Base-by-base conservation (phyloP, 352 stramenopile species). In the Globisporangium lucens region DNA sequence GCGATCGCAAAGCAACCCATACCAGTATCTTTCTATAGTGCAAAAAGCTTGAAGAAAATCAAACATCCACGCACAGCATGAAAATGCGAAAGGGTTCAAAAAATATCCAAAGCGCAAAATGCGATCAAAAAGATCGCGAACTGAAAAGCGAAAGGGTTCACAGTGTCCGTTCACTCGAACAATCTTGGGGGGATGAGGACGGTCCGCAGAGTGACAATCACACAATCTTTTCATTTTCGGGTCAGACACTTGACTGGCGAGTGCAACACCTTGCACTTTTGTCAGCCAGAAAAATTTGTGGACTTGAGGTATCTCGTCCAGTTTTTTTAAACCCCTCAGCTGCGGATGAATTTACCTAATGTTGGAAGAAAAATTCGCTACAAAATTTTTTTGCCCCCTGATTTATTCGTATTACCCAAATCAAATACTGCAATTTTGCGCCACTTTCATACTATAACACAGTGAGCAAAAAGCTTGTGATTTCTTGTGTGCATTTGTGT, bases 241-340 rank as follows among this genome's bases (percentile, higher is more conserved):
- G 15, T 8, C 43, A 51, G 43, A 51, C 43, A 10, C 6, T 51
- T 51, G 43, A 51, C 43, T 51, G 43, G 24, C 17, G 17, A 49
- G 43, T 51, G 43, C 43, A n/a, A 51, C 43, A 51, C 43, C 17
- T 49, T 49, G 41, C 41, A 49, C 41, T 49, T n/a, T 49, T 49
- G 4, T 49, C 43, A 51, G 43, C 43, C 43, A 51, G 43, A 22
- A 51, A 51, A 51, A 5, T 51, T 51, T 51, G 43, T 51, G 38
- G 12, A 17, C 17, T 20, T 20, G 13, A 24, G 43, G 22, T 51
- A 17, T 4, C 41, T 20, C 41, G 41, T 49, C 41, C 4, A 49
- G 15, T 7, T 51, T 51, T 22, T 22, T 12, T 46, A 20, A 20
- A 2, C 33, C 5, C 30, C 30, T 33, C 30, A 43, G 36, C 36